Percentiles rank a stretch among this genome's conserved stretches.
These are phyloP conservation scores for Diaporthe sp. DNA, from an alignment of 2,329 filamentous ascomycete genomes.

Conservation along the genomic window DNA sequence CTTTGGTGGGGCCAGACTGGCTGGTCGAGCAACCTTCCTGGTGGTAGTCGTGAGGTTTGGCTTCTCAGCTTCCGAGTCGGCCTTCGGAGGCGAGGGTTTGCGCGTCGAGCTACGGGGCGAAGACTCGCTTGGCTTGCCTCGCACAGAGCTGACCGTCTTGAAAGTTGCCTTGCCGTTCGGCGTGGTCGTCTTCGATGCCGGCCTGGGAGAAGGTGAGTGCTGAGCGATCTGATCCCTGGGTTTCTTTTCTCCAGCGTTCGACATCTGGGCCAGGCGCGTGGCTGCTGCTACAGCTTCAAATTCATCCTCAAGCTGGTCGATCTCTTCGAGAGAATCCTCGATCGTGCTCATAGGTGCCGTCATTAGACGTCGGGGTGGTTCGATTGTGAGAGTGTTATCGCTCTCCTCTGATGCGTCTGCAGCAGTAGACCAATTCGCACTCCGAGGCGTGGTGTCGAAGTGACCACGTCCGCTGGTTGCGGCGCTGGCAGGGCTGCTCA, in stretches of 20 bases:
- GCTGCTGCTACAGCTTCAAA: slow-evolving; percentile 63
- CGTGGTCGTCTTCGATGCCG: slow-evolving; percentile 5
- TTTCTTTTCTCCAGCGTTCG: neutral
- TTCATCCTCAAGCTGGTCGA: slow-evolving; percentile 73
- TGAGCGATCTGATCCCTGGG: neutral
- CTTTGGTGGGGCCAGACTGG: slow-evolving; percentile 61
- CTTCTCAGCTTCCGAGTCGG: slow-evolving; percentile 41
- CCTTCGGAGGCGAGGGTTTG: slow-evolving; percentile 5
- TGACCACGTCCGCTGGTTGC: neutral
- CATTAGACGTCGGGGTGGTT: slow-evolving; percentile 24
- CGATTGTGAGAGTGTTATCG: slow-evolving; percentile 37
- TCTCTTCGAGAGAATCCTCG: slow-evolving; percentile 74
- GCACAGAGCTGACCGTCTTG: neutral
- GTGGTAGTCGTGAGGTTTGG: slow-evolving; percentile 41
- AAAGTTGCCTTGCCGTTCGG: neutral
- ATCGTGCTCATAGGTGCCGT: slow-evolving; percentile 53
- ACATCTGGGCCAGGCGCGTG: slow-evolving; percentile 33
- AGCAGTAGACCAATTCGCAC: slow-evolving; percentile 37
- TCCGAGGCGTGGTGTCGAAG: slow-evolving; percentile 17
- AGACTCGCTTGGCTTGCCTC: neutral
- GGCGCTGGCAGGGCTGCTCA: slow-evolving; percentile 14
- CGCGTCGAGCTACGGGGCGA: slow-evolving; percentile 13
- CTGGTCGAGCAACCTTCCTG: slow-evolving; percentile 52
- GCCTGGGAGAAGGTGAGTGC: slow-evolving; percentile 14
- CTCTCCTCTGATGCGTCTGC: slow-evolving; percentile 37